A percentile compares a stretch with the other conserved stretches of the same genome.
Conservation (phyloP, 768 basidiomycete species). For the Macrolepiota dolichaula region DNA sequence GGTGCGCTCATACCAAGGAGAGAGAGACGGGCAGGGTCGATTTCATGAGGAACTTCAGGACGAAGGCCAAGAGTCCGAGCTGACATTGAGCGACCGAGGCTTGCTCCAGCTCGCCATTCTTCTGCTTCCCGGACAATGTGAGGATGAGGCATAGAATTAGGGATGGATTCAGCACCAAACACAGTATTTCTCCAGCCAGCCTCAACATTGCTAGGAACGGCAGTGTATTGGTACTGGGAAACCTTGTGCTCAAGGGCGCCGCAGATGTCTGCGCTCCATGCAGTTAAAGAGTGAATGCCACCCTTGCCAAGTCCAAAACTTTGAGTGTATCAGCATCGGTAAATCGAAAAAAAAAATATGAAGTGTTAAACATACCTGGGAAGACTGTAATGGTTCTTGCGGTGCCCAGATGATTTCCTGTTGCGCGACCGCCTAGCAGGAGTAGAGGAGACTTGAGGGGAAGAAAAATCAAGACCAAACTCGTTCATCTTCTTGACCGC, state of each 20-base stretch:
- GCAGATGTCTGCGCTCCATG: slow-evolving; percentile 54
- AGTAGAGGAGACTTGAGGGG: slow-evolving; percentile 59
- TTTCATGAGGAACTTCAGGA: slow-evolving; percentile 45
- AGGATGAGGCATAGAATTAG: slow-evolving; percentile 30
- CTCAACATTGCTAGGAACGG: slow-evolving; percentile 38
- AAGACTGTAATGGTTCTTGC: slow-evolving; percentile 62
- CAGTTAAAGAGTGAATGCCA: slow-evolving; percentile 45
- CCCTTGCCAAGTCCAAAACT: slow-evolving; percentile 66
- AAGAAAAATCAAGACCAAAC: slow-evolving; percentile 50
- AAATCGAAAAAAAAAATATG: not conserved
- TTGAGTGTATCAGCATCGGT: slow-evolving; percentile 10
- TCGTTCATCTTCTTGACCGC: slow-evolving; percentile 33
- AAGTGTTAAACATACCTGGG: slow-evolving; percentile 46
- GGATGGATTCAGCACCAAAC: slow-evolving; percentile 37
- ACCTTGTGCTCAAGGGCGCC: slow-evolving; percentile 42
- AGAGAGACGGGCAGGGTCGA: slow-evolving; percentile 52
- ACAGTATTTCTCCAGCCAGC: slow-evolving; percentile 44
- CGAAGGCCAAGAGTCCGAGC: slow-evolving; percentile 45
- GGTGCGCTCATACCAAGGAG: slow-evolving; percentile 38
- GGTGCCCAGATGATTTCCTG: slow-evolving; percentile 51
- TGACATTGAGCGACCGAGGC: slow-evolving; percentile 34
- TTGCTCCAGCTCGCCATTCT: slow-evolving; percentile 19
- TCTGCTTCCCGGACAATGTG: slow-evolving; percentile 40
- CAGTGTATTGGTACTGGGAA: slow-evolving; percentile 29
- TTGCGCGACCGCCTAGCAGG: slow-evolving; percentile 39